Percentiles rank a stretch among this genome's conserved stretches.
These are phyloP conservation scores for Intubia oerlemansii DNA, from an alignment of 2,329 filamentous ascomycete species.

Conservation along the genomic window DNA sequence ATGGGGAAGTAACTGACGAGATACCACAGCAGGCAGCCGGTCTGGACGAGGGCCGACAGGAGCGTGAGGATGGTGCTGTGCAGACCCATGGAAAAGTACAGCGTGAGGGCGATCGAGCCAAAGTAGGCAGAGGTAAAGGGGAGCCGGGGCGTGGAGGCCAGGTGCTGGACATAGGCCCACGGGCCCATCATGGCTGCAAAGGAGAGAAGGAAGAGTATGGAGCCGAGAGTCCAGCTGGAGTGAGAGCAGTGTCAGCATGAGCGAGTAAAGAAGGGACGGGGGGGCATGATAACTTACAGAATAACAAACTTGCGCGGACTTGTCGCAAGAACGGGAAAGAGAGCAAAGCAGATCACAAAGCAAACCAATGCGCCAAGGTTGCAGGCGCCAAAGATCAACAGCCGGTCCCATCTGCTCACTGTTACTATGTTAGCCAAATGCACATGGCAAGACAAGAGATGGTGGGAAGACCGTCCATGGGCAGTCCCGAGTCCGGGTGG, in stretches of 20 bases:
- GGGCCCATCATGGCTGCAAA: slow-evolving; percentile 94
- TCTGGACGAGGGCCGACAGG: slow-evolving; percentile 62
- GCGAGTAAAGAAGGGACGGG: slow-evolving; percentile 1
- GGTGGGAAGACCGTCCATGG: no score
- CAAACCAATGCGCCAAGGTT: slow-evolving; percentile 76
- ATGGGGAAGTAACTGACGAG: slow-evolving; percentile 95
- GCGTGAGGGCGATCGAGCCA: slow-evolving; percentile 70
- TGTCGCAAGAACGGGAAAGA: slow-evolving; percentile 65
- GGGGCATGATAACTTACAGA: slow-evolving; percentile 48
- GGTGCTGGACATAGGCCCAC: slow-evolving; percentile 59
- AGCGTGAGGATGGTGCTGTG: slow-evolving; percentile 71
- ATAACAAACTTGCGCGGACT: slow-evolving; percentile 89
- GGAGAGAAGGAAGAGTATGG: slow-evolving; percentile 69
- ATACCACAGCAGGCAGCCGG: slow-evolving; percentile 76
- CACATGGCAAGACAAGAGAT: no score
- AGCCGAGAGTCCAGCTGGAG: slow-evolving; percentile 80
- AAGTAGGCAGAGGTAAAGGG: slow-evolving; percentile 93
- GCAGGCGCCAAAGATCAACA: slow-evolving; percentile 80
- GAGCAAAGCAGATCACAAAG: slow-evolving; percentile 80
- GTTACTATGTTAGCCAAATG: no score
- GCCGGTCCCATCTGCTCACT: slow-evolving; percentile 96
- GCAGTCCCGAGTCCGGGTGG: no score
- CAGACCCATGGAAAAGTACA: slow-evolving; percentile 80
- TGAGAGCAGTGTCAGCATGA: slow-evolving; percentile 1
- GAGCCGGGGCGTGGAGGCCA: slow-evolving; percentile 63